phyloP scores from a whole-genome alignment of 352 stramenopile genomes.

The Blastocystis sp. region DNA sequence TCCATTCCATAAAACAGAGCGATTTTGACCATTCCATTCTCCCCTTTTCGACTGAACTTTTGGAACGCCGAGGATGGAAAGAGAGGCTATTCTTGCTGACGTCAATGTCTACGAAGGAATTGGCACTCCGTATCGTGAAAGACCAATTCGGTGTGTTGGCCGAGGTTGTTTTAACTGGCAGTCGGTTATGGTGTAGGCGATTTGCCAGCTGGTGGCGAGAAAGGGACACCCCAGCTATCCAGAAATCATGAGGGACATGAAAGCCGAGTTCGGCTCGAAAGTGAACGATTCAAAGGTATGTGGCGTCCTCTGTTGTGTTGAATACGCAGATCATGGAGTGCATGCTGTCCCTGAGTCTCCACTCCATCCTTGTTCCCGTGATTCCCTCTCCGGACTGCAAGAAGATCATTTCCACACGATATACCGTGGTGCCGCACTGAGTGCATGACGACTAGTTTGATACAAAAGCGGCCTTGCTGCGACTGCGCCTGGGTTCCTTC shows the following conservation, averaged over 20 bases:
- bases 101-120: slow-evolving; percentile 60
- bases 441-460: neutral
- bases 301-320: neutral
- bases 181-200: neutral
- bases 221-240: slow-evolving; percentile 27
- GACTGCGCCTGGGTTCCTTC: slow-evolving; percentile 33
- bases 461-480: slow-evolving; percentile 40
- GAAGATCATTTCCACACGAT: slow-evolving; percentile 52
- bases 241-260: slow-evolving; percentile 10
- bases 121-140: slow-evolving; percentile 49
- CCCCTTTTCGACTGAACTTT: too few relatives aligned
- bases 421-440: neutral
- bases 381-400: slow-evolving; percentile 41
- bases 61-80: too few relatives aligned
- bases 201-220: slow-evolving; percentile 34
- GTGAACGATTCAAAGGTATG: slow-evolving; percentile 41
- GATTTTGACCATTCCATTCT: too few relatives aligned
- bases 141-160: slow-evolving; percentile 51
- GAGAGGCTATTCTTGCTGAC: neutral
- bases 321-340: slow-evolving; percentile 8
- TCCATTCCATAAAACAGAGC: too few relatives aligned
- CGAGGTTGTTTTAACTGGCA: neutral
- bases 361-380: slow-evolving; percentile 50
- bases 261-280: slow-evolving; percentile 8
- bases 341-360: slow-evolving; percentile 9